Percentiles rank a stretch among this genome's conserved stretches.
Evolutionary conservation across 352 stramenopile species (phyloP).

Genomic region (Phytophthora hibernalis): DNA sequence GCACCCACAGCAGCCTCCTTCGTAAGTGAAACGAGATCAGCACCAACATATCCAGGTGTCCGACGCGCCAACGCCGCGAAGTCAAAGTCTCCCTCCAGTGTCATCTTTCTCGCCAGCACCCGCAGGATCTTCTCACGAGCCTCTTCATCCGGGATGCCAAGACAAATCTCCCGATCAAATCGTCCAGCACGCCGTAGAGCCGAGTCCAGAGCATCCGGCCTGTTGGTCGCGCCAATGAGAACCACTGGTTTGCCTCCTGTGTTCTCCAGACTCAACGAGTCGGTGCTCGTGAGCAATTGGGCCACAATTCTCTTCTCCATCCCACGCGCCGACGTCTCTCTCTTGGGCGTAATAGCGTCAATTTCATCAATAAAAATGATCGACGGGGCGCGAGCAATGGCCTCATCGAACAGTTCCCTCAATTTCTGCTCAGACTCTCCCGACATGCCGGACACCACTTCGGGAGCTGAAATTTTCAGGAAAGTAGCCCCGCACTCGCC

Average conservation of each 20-base stretch:
- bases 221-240: constrained; percentile 98
- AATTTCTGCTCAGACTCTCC: constrained; percentile 91
- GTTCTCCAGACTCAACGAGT: constrained; percentile 91
- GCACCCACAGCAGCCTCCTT: constrained; percentile 98
- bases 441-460: constrained; percentile 96
- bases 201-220: constrained; percentile 96
- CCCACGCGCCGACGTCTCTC: constrained; percentile 92
- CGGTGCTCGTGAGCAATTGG: constrained; percentile 94
- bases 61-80: constrained; percentile 92
- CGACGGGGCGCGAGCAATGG: constrained; percentile 92
- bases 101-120: constrained; percentile 95
- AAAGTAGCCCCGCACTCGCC: constrained; percentile 93
- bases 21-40: constrained; percentile 97
- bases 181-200: constrained; percentile 95
- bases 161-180: constrained; percentile 98
- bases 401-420: constrained; percentile 95
- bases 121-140: constrained; percentile 95
- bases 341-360: constrained; percentile 96
- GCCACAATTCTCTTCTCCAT: constrained; percentile 98
- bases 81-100: constrained; percentile 94
- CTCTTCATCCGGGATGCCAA: constrained; percentile 97
- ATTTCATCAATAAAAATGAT: constrained; percentile 99
- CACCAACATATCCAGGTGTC: constrained; percentile 98
- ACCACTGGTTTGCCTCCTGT: constrained; percentile 94
- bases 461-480: constrained; percentile 86